Conservation (phyloP, 2,329 filamentous ascomycete species). For the Colletotrichum sp. region DNA sequence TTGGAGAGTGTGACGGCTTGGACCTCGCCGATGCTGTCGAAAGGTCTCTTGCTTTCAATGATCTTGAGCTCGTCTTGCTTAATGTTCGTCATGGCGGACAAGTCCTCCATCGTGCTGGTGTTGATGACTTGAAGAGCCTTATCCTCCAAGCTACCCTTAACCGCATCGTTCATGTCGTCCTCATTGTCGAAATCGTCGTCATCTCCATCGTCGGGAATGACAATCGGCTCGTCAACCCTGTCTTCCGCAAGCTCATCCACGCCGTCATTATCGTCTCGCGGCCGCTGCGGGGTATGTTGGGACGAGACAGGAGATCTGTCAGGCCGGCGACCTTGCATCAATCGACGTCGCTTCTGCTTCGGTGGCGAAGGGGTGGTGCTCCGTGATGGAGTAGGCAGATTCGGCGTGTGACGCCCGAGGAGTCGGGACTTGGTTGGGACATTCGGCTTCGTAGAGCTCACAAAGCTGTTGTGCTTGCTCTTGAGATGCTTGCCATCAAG, state of each 20-base stretch:
- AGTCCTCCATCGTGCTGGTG: slow-evolving; percentile 72
- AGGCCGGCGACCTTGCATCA: slow-evolving; percentile 40
- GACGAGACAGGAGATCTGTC: slow-evolving; percentile 20
- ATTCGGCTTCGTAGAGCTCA: slow-evolving; percentile 23
- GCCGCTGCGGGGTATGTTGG: slow-evolving; percentile 22
- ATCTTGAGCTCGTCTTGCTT: slow-evolving; percentile 71
- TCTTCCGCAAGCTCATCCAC: slow-evolving; percentile 30
- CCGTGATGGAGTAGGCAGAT: slow-evolving; percentile 17
- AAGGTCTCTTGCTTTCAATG: slow-evolving; percentile 78
- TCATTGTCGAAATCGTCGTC: slow-evolving; percentile 43
- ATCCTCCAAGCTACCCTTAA: slow-evolving; percentile 35
- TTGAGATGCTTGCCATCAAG: slow-evolving; percentile 22
- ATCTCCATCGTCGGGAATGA: slow-evolving; percentile 42
- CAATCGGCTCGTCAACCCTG: slow-evolving; percentile 27
- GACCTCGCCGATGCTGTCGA: slow-evolving; percentile 68
- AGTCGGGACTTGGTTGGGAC: slow-evolving; percentile 22
- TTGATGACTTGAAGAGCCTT: slow-evolving; percentile 83
- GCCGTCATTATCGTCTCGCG: slow-evolving; percentile 29
- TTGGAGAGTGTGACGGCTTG: slow-evolving; percentile 64
- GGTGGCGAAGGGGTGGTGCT: slow-evolving; percentile 30
- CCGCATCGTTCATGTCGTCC: slow-evolving; percentile 12
- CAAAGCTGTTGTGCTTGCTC: slow-evolving; percentile 12
- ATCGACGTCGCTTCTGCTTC: slow-evolving; percentile 30
- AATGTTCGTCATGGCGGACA: slow-evolving; percentile 82
- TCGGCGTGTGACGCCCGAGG: slow-evolving; percentile 21